Evolutionary conservation across 768 basidiomycete species (phyloP), one percentile per base, ranked within the genome.

Genomic region (Leccinum broughii): DNA sequence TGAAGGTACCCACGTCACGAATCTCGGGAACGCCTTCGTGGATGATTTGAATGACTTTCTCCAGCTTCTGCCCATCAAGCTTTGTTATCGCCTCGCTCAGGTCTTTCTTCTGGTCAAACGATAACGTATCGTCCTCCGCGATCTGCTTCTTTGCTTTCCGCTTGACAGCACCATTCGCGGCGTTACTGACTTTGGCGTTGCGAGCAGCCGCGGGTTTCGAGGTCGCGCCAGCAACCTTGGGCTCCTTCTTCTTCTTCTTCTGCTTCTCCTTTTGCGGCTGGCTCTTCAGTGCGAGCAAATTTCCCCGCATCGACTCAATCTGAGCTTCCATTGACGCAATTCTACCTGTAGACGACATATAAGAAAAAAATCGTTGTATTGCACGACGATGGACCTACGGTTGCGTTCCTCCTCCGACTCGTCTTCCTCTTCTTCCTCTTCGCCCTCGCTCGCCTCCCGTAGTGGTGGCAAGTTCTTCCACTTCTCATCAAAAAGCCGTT

Each of bases 71-170:
- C 22, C 88, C 94, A 64, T 97, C 93, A 26, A 97, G 85, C 68
- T 84, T 84, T 61, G 83, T 83, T 65, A 99, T 99, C 55, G 94
- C 92, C 75, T 98, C 95, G 69, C 95, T 96, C 58, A 99, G 79
- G 71, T 98, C 94, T 76, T 97, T 95, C 88, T 99, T 99, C 80
- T 98, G 96, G 65, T 94, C 93, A 72, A 96, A 92, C 55, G 92
- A 90, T 39, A 98, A 81, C 2, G 89, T 86, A 59, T 94, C 92
- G 67, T 92, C 89, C 65, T 93, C 90, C 10, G 83, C 76, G 49
- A 86, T 73, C 41, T 80, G 79, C 72, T 89, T 90, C 80, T 90
- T 91, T 35, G 76, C 65, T 68, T 82, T 85, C 64, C 78, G 77
- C 76, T 86, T 87, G 77, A 86, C 86, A 5, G 67, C 30, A 44